phyloP scores from a whole-genome alignment of 257 asterid genomes.

The Solanum tarijense region DNA sequence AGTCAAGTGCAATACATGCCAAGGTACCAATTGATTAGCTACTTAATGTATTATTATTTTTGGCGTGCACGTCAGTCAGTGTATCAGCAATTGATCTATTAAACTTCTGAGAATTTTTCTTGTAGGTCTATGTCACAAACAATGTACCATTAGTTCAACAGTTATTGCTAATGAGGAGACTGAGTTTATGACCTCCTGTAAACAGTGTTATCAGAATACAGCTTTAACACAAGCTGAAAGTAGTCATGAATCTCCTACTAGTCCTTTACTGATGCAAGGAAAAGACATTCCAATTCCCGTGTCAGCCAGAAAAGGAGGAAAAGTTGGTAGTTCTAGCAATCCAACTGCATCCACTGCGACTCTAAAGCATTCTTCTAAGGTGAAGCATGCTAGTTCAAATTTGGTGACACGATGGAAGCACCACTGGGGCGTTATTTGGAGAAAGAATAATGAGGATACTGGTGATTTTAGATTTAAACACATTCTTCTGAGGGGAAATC shows the following conservation, averaged over 20 bases:
- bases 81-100: neutral
- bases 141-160: constrained; percentile 46
- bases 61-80: neutral
- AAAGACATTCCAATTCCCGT: constrained; percentile 22
- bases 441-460: constrained; percentile 31
- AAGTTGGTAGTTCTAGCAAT: constrained; percentile 14
- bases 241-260: constrained; percentile 36
- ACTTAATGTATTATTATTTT: neutral
- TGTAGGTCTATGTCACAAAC: constrained; percentile 66
- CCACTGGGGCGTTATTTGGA: constrained; percentile 70
- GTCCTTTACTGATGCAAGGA: constrained; percentile 43
- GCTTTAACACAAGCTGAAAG: constrained; percentile 17
- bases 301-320: constrained; percentile 22
- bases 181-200: constrained; percentile 40
- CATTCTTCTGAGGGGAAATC: constrained; percentile 47
- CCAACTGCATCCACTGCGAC: constrained; percentile 27
- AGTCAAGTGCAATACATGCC: constrained; percentile 56
- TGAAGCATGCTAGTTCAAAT: constrained; percentile 24
- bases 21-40: constrained; percentile 39
- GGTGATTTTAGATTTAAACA: constrained; percentile 48
- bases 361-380: constrained; percentile 15
- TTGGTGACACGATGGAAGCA: constrained; percentile 25
- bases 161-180: constrained; percentile 22
- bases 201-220: constrained; percentile 38
- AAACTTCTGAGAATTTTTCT: neutral